Evolutionary conservation across 345 rosid genomes (phyloP).

Genomic region (Excoecaria cochinchinensis): DNA sequence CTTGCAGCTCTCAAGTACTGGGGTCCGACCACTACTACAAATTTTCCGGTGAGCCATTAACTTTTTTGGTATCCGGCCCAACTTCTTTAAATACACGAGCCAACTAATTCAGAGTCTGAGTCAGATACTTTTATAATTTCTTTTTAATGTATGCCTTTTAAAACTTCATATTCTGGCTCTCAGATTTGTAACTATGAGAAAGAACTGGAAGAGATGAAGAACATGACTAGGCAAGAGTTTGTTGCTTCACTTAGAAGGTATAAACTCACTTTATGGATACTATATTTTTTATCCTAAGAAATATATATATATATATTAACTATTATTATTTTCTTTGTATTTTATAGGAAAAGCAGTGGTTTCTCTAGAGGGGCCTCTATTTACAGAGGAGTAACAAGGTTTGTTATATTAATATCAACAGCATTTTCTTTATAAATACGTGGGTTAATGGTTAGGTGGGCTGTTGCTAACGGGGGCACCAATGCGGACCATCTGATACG

Average conservation of each 20-base stretch:
- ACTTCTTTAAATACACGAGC: no score
- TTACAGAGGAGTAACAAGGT: slow-evolving; percentile 97
- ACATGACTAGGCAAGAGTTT: slow-evolving; percentile 90
- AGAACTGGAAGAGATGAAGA: slow-evolving; percentile 88
- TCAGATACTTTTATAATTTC: not conserved
- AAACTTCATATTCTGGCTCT: not conserved
- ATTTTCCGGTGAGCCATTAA: slow-evolving; percentile 57
- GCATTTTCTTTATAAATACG: not conserved
- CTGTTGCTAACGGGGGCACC: no score
- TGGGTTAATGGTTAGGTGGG: not conserved
- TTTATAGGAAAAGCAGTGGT: slow-evolving; percentile 83
- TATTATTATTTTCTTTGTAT: not conserved
- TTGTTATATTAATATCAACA: slow-evolving; percentile 3
- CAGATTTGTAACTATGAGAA: slow-evolving; percentile 74
- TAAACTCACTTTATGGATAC: not conserved
- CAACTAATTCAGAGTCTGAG: no score
- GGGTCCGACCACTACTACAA: slow-evolving; percentile 92
- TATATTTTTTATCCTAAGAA: not conserved
- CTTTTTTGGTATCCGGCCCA: no score
- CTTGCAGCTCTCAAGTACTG: slow-evolving; percentile 98
- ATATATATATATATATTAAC: no score
- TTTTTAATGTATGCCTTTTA: not conserved
- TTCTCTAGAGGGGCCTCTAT: slow-evolving; percentile 97
- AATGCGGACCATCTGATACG: no score
- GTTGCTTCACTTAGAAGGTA: slow-evolving; percentile 93